A percentile compares a stretch with the other conserved stretches of the same genome.
phyloP scores from a whole-genome alignment of 176 grass and related monocot genomes.

The Pontederia paniculata region DNA sequence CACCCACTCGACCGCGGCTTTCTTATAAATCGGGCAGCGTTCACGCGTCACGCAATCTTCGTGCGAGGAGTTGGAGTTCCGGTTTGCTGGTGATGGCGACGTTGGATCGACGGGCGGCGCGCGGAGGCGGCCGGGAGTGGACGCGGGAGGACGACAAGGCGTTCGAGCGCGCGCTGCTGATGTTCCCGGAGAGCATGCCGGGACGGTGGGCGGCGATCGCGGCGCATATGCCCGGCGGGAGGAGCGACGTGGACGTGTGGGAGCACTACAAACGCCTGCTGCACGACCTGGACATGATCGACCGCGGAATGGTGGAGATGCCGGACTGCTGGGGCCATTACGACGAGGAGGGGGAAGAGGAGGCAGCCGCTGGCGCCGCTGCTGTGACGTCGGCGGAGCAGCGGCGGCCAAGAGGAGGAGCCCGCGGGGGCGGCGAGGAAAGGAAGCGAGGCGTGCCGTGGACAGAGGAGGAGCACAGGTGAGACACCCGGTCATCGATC shows the following conservation, averaged over 20 bases:
- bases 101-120: not conserved
- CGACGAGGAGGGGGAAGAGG: not conserved
- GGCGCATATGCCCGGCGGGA: constrained; percentile 22
- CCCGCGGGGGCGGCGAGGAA: no score
- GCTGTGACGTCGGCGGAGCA: no score
- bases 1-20: no score
- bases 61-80: no score
- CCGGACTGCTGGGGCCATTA: constrained; percentile 38
- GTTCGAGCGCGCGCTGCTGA: constrained; percentile 69
- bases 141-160: constrained; percentile 70
- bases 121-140: constrained; percentile 27
- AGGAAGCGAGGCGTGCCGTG: no score
- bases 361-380: not conserved
- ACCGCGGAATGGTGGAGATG: constrained; percentile 42
- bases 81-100: not conserved
- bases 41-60: no score
- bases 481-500: not conserved
- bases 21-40: no score
- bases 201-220: constrained; percentile 61
- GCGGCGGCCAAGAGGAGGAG: no score
- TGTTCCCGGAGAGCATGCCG: constrained; percentile 41
- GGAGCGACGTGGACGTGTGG: constrained; percentile 41
- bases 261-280: constrained; percentile 61
- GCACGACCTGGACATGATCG: constrained; percentile 63
- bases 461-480: no score